Percentiles rank a stretch among this genome's conserved stretches.
These are phyloP conservation scores for Paramecium pentaurelia DNA, from an alignment of 73 alveolate species.

Conservation along the genomic window DNA sequence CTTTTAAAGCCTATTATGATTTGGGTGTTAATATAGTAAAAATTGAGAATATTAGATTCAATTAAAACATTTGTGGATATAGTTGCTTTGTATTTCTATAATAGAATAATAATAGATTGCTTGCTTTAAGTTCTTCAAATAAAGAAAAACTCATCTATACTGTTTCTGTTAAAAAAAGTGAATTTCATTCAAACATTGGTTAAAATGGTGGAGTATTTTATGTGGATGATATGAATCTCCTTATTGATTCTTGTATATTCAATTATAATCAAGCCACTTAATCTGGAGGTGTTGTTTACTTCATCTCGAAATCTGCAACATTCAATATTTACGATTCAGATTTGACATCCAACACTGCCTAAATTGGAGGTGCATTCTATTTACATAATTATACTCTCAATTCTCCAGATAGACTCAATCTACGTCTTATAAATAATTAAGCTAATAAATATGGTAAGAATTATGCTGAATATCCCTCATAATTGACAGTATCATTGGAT, in stretches of 20 bases:
- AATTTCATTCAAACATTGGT: neutral
- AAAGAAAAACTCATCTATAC: neutral
- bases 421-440: neutral
- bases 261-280: neutral
- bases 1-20: neutral
- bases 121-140: neutral
- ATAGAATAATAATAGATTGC: no score
- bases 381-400: neutral
- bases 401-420: neutral
- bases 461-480: neutral
- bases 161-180: neutral
- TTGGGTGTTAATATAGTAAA: neutral
- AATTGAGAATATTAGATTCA: neutral
- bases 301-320: neutral
- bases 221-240: neutral
- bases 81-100: neutral
- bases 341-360: neutral
- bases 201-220: neutral
- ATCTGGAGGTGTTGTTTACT: neutral
- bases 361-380: constrained; percentile 26
- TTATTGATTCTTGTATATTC: neutral
- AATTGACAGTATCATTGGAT: neutral
- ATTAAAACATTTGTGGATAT: neutral
- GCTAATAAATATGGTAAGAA: neutral
- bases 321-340: neutral